Base-by-base conservation (phyloP, 768 basidiomycete genomes). In the Paxillus ammoniavirescens region DNA sequence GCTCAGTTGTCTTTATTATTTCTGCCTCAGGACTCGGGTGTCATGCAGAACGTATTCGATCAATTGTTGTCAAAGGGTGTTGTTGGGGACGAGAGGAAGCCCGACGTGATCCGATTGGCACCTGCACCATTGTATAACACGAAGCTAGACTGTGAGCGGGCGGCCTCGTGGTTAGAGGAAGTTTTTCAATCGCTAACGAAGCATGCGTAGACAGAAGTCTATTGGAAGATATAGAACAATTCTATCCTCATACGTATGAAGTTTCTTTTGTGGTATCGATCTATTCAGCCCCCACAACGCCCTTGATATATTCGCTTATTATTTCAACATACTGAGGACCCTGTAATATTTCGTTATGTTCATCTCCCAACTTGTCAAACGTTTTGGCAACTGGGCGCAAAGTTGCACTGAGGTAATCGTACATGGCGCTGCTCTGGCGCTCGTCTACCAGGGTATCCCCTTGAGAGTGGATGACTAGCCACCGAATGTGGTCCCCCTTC, bases 91-190 rank as follows among this genome's bases (percentile, higher is more conserved):
- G 91, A 96, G 70, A 76, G 97, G 64, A 75, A 85, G 63, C 96
- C 97, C 26, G 89, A 93, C 65, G 92, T 98, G 47, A 94, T 99
- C 61, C 82, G 97, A 9, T 73, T 98, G 42, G 82, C 93, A 56
- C 94, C 95, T 44, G 78, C 79, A 14, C 89, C 95, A 33, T 73
- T 98, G 66, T 99, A 98, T 71, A 97, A 89, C 67, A 86, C 87
- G 12, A 76, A 84, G 60, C 72, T 75, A 59, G 97, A 99, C 61
- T 89, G 89, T 56, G 80, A 89, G 61, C 72, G 77, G 50, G 91
- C 86, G 10, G 91, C 80, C 13, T 68, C 69, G 54, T 80, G 78
- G 53, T 65, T 98, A 23, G 86, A 93, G 48, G 74, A 81, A 51
- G 83, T 76, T 10, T 72, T 90, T 47, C 71, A 73, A 50, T 61